These are phyloP conservation scores for Pharus latifolius DNA, from an alignment of 176 grass and related monocot genomes.

Conservation along the genomic window DNA sequence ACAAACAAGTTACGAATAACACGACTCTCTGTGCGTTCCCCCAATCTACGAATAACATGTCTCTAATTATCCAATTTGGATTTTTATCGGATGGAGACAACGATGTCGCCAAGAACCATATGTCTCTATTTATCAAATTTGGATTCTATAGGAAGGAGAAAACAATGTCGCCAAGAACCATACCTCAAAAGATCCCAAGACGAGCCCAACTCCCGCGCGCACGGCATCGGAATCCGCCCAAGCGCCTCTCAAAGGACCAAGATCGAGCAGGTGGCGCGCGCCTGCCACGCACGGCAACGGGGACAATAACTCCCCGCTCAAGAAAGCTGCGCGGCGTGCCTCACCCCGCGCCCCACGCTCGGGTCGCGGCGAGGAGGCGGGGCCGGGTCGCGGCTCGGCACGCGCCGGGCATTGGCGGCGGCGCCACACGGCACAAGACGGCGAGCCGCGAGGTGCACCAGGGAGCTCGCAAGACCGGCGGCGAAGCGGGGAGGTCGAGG, in stretches of 20 bases:
- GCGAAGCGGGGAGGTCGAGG: neutral
- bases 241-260: neutral
- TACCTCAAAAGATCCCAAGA: conserved; percentile 1
- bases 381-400: conserved; percentile 16
- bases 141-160: too few species aligned
- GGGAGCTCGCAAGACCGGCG: neutral
- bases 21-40: neutral
- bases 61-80: too few species aligned
- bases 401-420: conserved; percentile 8
- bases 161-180: neutral
- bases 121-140: too few species aligned
- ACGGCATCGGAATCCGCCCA: neutral
- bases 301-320: neutral
- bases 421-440: neutral
- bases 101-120: too few species aligned
- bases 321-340: neutral
- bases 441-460: neutral
- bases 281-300: neutral
- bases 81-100: too few species aligned
- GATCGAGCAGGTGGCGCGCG: neutral
- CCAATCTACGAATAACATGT: neutral
- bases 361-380: conserved; percentile 11
- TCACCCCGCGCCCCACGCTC: conserved; percentile 20
- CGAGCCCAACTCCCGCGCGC: neutral
- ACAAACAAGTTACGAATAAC: neutral